These are phyloP conservation scores for Lunularia cruciata DNA, from an alignment of 225 moss, liverwort and hornwort genomes.

Conservation along the genomic window DNA sequence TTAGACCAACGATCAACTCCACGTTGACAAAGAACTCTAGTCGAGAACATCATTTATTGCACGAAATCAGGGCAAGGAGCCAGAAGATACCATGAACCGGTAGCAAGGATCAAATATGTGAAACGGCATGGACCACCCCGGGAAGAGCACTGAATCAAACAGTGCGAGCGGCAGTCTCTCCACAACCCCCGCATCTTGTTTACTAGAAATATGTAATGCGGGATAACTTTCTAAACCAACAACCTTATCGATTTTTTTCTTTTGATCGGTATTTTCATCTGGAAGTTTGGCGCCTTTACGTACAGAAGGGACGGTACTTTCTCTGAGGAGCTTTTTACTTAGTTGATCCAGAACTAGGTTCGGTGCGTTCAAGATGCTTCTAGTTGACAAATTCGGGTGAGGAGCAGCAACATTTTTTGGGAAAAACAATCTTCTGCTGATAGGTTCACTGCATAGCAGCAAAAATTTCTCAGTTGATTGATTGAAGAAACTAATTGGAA, in stretches of 20 bases:
- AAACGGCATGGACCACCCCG: slow-evolving; percentile 55
- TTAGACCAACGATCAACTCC: no score
- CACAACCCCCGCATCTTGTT: slow-evolving; percentile 7
- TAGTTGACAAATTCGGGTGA: slow-evolving; percentile 7
- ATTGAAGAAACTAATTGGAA: no score
- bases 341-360: slow-evolving; percentile 40
- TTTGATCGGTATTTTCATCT: not conserved
- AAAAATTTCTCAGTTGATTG: not conserved
- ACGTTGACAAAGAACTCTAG: not conserved
- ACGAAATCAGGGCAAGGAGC: not conserved
- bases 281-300: not conserved
- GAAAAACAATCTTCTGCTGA: slow-evolving; percentile 44
- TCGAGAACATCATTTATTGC: not conserved
- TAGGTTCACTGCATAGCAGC: slow-evolving; percentile 37
- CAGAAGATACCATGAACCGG: slow-evolving; percentile 45
- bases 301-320: slow-evolving; percentile 19
- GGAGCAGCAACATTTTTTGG: slow-evolving; percentile 36
- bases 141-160: slow-evolving; percentile 56
- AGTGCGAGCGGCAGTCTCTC: slow-evolving; percentile 49
- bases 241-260: slow-evolving; percentile 1
- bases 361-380: slow-evolving; percentile 21
- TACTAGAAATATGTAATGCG: not conserved
- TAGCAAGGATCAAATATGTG: slow-evolving; percentile 58
- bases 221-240: not conserved
- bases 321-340: slow-evolving; percentile 26